A percentile compares a stretch with the other conserved stretches of the same genome.
Conservation (phyloP, 495 filamentous ascomycete species). For the Penicillium pancosmium region DNA sequence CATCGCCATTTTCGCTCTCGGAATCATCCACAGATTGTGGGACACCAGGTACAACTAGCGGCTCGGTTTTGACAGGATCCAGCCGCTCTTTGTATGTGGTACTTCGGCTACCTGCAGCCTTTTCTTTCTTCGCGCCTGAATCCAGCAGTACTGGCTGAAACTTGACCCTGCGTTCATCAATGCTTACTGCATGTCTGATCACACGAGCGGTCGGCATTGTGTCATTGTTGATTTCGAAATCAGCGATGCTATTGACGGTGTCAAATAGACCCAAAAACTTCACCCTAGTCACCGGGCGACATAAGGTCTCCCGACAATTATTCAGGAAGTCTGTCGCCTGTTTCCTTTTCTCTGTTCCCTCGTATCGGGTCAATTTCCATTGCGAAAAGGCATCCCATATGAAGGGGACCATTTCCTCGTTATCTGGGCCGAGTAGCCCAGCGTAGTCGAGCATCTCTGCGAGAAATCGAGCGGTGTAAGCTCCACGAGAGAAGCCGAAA, state of each 20-base stretch:
- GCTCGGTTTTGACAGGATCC: not conserved
- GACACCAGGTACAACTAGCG: not conserved
- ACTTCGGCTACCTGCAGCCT: not conserved
- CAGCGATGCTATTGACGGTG: conserved; percentile 69
- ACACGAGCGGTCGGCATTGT: conserved; percentile 27
- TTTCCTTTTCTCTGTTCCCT: conserved; percentile 52
- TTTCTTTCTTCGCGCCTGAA: not conserved
- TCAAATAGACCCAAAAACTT: conserved; percentile 35
- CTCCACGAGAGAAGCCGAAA: conserved; percentile 81
- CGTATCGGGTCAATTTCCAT: conserved; percentile 65
- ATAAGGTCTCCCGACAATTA: conserved; percentile 72
- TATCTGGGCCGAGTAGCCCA: conserved; percentile 72
- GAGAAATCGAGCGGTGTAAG: conserved; percentile 79
- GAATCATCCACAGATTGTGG: not conserved
- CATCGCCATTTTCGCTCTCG: not conserved
- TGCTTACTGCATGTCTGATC: conserved; percentile 47
- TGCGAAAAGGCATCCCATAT: conserved; percentile 78
- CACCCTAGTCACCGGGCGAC: conserved; percentile 65
- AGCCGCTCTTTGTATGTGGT: conserved; percentile 2
- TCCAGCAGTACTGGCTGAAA: conserved; percentile 35
- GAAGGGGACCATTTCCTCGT: conserved; percentile 80
- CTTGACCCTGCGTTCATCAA: conserved; percentile 51
- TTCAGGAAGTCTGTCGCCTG: conserved; percentile 68
- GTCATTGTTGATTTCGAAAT: conserved; percentile 56
- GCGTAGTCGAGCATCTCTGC: conserved; percentile 84